These are phyloP conservation scores for Amanita phalloides DNA, from an alignment of 768 basidiomycete species.

Conservation along the genomic window DNA sequence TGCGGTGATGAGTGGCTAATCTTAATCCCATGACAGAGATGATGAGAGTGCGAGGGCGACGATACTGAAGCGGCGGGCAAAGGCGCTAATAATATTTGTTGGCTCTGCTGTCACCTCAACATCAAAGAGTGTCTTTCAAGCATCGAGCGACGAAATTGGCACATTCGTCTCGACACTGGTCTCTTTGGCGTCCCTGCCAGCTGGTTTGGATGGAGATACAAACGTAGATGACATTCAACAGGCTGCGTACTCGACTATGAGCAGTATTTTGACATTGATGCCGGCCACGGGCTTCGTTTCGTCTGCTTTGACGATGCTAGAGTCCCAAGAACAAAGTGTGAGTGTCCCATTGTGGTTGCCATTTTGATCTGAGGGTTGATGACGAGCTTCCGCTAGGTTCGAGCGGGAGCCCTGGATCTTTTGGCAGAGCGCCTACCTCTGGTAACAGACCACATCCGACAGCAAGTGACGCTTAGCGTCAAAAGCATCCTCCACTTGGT, in stretches of 20 bases:
- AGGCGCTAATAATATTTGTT: constrained; percentile 57
- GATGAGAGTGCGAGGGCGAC: constrained; percentile 43
- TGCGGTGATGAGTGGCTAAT: not conserved
- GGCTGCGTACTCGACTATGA: constrained; percentile 40
- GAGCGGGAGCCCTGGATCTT: constrained; percentile 59
- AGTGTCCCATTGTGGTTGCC: constrained; percentile 9
- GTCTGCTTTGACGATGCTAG: constrained; percentile 44
- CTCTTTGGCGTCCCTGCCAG: constrained; percentile 28
- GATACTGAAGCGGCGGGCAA: constrained; percentile 47
- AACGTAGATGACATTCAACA: constrained; percentile 33
- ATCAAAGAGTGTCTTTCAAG: constrained; percentile 4
- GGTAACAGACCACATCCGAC: constrained; percentile 46
- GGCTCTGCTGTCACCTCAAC: constrained; percentile 35
- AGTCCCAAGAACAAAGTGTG: constrained; percentile 43
- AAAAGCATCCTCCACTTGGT: constrained; percentile 41
- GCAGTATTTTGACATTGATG: constrained; percentile 48
- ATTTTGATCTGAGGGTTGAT: not conserved
- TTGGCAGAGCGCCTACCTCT: constrained; percentile 55
- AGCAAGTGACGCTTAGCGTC: constrained; percentile 36
- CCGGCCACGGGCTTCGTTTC: constrained; percentile 60
- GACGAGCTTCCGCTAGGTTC: constrained; percentile 29
- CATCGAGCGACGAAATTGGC: constrained; percentile 19
- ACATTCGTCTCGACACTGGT: constrained; percentile 40
- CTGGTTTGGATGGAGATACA: constrained; percentile 17
- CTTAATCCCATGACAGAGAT: constrained; percentile 27